These are phyloP conservation scores for Trichosanthes truncata DNA, from an alignment of 306 rosid genomes.

Conservation along the genomic window DNA sequence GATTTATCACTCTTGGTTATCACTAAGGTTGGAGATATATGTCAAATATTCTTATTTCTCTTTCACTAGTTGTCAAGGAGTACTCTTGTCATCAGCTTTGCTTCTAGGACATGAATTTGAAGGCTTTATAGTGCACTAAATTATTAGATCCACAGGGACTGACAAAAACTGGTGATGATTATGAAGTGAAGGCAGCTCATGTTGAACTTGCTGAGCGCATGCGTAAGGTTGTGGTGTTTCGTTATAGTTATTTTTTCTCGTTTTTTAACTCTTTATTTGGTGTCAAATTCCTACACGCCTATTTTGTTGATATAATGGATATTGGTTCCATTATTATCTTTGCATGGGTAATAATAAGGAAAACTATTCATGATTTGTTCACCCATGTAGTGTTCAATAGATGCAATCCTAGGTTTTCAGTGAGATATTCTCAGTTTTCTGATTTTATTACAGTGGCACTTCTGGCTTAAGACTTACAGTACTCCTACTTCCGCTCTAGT, in stretches of 20 bases:
- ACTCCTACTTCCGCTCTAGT: background rate
- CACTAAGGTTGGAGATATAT: constrained; percentile 58
- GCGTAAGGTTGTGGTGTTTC: constrained; percentile 73
- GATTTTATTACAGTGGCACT: background rate
- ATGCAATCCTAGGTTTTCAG: background rate
- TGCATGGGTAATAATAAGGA: background rate
- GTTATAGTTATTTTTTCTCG: constrained; percentile 1
- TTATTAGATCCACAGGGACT: constrained; percentile 50
- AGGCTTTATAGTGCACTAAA: constrained; percentile 6
- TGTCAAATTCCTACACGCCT: background rate
- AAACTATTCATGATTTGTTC: background rate
- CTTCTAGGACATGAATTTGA: background rate
- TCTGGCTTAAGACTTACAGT: background rate
- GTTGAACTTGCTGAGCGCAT: constrained; percentile 98
- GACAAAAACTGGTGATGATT: constrained; percentile 95
- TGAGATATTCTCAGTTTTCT: background rate
- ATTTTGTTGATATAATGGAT: background rate
- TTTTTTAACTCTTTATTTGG: background rate
- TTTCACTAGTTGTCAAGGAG: background rate
- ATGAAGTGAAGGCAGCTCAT: constrained; percentile 93
- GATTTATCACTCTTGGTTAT: constrained; percentile 92
- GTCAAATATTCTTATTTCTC: background rate
- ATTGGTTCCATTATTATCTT: background rate
- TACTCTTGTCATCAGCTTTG: background rate
- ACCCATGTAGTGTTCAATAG: background rate